Percentiles rank a stretch among this genome's conserved stretches.
These are phyloP conservation scores for Russula sp. DNA, from an alignment of 768 basidiomycete genomes.

Conservation along the genomic window DNA sequence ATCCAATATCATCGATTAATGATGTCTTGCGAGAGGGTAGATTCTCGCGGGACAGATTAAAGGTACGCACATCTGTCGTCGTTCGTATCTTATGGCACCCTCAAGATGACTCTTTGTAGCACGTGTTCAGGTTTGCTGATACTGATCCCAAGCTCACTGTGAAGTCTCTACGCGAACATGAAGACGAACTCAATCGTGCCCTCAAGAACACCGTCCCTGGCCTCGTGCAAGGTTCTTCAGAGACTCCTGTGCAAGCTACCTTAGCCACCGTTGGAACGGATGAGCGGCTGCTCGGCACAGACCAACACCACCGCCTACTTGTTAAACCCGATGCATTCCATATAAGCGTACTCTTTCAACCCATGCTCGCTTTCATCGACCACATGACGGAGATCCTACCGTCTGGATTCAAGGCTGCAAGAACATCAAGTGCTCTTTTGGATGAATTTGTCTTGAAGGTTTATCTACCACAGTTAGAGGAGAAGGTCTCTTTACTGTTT, in stretches of 20 bases:
- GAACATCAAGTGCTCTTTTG: conserved; percentile 64
- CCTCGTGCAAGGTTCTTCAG: conserved; percentile 65
- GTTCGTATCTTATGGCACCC: not conserved
- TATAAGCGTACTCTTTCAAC: conserved; percentile 90
- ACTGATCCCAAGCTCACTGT: conserved; percentile 70
- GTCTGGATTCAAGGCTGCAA: conserved; percentile 57
- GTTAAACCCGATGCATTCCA: conserved; percentile 92
- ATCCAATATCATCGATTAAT: conserved; percentile 89
- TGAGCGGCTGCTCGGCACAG: conserved; percentile 64
- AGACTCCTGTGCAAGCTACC: conserved; percentile 57
- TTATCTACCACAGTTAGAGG: conserved; percentile 92
- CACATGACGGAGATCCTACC: conserved; percentile 69
- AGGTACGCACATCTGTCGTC: conserved; percentile 40
- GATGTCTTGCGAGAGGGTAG: conserved; percentile 86
- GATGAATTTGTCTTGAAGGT: conserved; percentile 92
- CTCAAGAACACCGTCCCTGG: conserved; percentile 93
- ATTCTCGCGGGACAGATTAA: conserved; percentile 69
- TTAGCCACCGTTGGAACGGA: conserved; percentile 59
- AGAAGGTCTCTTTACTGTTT: conserved; percentile 84
- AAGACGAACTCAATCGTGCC: conserved; percentile 78
- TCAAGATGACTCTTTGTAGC: conserved; percentile 36
- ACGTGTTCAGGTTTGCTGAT: conserved; percentile 87
- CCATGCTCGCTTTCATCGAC: conserved; percentile 80
- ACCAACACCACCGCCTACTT: conserved; percentile 78
- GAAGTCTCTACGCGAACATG: conserved; percentile 66